A percentile compares a stretch with the other conserved stretches of the same genome.
phyloP scores from a whole-genome alignment of 2,329 filamentous ascomycete species.

The Acarospora socialis region DNA sequence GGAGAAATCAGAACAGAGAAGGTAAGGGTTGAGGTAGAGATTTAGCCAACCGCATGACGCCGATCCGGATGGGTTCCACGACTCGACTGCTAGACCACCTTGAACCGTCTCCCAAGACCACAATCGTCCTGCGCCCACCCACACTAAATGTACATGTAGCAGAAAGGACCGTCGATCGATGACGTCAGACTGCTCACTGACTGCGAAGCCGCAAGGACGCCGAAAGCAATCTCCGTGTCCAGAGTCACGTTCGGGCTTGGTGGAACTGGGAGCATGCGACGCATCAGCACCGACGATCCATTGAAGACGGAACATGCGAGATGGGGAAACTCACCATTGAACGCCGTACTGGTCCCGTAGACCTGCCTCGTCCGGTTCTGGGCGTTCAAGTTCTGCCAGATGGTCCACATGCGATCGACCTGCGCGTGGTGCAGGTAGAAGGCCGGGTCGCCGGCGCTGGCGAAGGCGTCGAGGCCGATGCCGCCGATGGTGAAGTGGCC shows the following conservation, averaged over 20 bases:
- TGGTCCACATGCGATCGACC: slow-evolving; percentile 36
- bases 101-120: too few relatives aligned
- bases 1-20: too few relatives aligned
- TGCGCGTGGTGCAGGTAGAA: slow-evolving; percentile 36
- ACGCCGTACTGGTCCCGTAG: slow-evolving; percentile 6
- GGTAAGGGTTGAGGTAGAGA: too few relatives aligned
- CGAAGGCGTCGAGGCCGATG: slow-evolving; percentile 32
- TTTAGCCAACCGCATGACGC: too few relatives aligned
- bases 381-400: slow-evolving; percentile 30
- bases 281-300: not conserved
- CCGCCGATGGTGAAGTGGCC: slow-evolving; percentile 35
- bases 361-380: slow-evolving; percentile 6
- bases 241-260: slow-evolving; percentile 31
- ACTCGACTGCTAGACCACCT: too few relatives aligned
- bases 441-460: slow-evolving; percentile 31
- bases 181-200: slow-evolving; percentile 27
- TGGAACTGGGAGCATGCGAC: slow-evolving; percentile 16
- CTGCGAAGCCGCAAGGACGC: slow-evolving; percentile 22
- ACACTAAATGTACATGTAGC: slow-evolving; percentile 29
- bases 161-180: slow-evolving; percentile 32
- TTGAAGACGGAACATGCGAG: slow-evolving; percentile 2
- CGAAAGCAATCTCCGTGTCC: slow-evolving; percentile 29
- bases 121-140: not conserved
- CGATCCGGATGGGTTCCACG: too few relatives aligned
- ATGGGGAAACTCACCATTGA: slow-evolving; percentile 7